Base-by-base conservation (phyloP, 2,329 filamentous ascomycete species). In the Fusarium sp. region DNA sequence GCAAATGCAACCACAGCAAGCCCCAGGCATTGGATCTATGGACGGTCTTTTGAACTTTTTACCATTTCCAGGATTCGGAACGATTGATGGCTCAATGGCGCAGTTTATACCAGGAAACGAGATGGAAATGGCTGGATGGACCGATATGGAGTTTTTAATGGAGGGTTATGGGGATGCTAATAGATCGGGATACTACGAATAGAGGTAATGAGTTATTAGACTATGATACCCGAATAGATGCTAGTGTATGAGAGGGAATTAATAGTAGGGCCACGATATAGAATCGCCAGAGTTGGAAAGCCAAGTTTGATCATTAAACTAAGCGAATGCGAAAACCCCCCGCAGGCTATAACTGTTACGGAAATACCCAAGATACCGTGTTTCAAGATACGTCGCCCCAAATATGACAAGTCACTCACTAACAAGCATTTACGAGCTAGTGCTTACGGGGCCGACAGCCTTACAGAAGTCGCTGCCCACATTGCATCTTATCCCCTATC, bases 61-160 rank as follows among this genome's bases (percentile, higher is more conserved):
- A 5, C 70, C 70, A 0, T 69, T 65, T 18, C 53, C 70, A 2
- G 67, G 62, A 13, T 43, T 62, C 22, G 56, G 58, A 1, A 24
- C 55, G 4, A 29, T 49, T 6, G 64, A 68, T 4, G 70, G 58
- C 7, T 54, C 69, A 3, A 34, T 67, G 52, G 41, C 69, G 0
- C 69, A 70, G 55, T 65, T 72, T 9, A 47, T 70, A n/a, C 54
- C 65, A 1, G 62, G 54, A 4, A 43, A 13, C 11, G 69, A 70
- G 27, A 55, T 72, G 55, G 47, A 65, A 8, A 57, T 72, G 52
- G 53, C 69, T n/a, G 70, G 72, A n/a, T 73, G 70, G 70, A 52
- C 71, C 20, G 70, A 71, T 24, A 73, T 73, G 70, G 70, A 73
- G 29, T 29, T 73, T 32, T 38, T 73, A 12, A 62, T 73, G 67